phyloP scores from a whole-genome alignment of 805 yeast genomes.

The Lipomyces starkeyi region DNA sequence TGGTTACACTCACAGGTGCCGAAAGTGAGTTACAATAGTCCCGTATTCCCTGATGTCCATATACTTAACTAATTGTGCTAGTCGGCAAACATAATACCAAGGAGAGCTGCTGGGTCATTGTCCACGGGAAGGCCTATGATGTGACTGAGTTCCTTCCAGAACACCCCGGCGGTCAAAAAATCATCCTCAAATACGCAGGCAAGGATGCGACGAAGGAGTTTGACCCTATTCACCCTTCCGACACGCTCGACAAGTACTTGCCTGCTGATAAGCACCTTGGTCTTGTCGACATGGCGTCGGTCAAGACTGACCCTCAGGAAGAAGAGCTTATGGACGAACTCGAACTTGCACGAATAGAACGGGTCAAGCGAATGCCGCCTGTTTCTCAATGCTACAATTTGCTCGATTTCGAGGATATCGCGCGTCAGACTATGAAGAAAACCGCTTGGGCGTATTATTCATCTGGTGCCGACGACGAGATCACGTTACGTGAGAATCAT shows the following conservation, averaged over 20 bases:
- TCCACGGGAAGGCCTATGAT: constrained; percentile 80
- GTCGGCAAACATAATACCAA: constrained; percentile 60
- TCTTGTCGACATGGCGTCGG: constrained; percentile 42
- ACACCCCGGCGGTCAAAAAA: constrained; percentile 67
- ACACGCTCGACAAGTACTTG: constrained; percentile 69
- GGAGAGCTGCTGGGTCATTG: constrained; percentile 82
- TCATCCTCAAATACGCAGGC: constrained; percentile 66
- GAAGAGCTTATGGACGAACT: constrained; percentile 46
- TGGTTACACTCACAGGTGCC: constrained; percentile 6
- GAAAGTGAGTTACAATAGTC: constrained; percentile 4
- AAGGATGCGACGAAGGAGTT: constrained; percentile 82
- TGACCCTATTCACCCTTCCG: constrained; percentile 91
- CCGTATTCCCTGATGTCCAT: not conserved
- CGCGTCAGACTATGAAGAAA: constrained; percentile 74
- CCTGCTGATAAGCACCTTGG: constrained; percentile 69
- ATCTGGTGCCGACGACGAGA: constrained; percentile 91
- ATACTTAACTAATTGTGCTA: constrained; percentile 28
- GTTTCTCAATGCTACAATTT: constrained; percentile 73
- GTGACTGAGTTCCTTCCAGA: constrained; percentile 65
- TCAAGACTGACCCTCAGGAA: constrained; percentile 40
- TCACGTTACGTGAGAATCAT: constrained; percentile 88
- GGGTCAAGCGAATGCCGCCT: constrained; percentile 65
- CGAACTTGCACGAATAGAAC: constrained; percentile 53
- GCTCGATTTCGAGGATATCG: constrained; percentile 86
- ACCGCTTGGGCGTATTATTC: constrained; percentile 94